Evolutionary conservation across 495 filamentous ascomycete species (phyloP), one percentile per base, ranked within the genome.

Genomic region (Penicillium paradoxum): DNA sequence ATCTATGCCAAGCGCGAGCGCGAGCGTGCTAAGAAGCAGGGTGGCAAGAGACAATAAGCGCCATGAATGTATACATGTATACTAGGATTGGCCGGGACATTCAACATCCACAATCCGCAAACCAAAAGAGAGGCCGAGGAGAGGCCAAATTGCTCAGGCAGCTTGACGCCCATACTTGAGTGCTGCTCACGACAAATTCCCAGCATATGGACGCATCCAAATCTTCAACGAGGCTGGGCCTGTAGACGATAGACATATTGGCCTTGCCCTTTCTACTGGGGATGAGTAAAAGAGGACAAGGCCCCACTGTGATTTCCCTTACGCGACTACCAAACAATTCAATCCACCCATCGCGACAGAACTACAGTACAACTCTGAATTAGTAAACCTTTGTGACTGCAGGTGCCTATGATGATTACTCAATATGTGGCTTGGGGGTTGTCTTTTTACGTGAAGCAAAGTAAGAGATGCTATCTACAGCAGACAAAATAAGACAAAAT

Each of bases 1-100:
- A 98, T 98, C 57, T 98, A 97, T 70, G 87, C 85, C 49, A 95
- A 96, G 83, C 84, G 93, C 34, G 74, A 77, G 55, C 74, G 74
- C 21, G 69, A 74, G 57, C 72, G 69, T 27, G 65, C 70, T 15
- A 75, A 75, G 56, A 73, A 72, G 63, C 57, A 64, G 49, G 64
- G 64, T 53, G 68, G 71, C 57, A 75, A 76, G 66, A 57, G 56
- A 49, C 68, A 66, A 58, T 77, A 72, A 65, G 54, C 7, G 40
- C 19, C 15, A 33, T 33, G 27, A 48, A 49, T 54, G 49, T 54
- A 59, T 43, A 49, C 44, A 46, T 54, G 49, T 54, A 59, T 43
- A 49, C 44, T 49, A 46, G 55, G 60, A 34, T 64, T 53, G 48
- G 15, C 32, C 18, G 24, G 61, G 63, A 66, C 63, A 58, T 71